These are phyloP conservation scores for Lipomyces anomalus DNA, from an alignment of 805 yeast genomes.

Conservation along the genomic window DNA sequence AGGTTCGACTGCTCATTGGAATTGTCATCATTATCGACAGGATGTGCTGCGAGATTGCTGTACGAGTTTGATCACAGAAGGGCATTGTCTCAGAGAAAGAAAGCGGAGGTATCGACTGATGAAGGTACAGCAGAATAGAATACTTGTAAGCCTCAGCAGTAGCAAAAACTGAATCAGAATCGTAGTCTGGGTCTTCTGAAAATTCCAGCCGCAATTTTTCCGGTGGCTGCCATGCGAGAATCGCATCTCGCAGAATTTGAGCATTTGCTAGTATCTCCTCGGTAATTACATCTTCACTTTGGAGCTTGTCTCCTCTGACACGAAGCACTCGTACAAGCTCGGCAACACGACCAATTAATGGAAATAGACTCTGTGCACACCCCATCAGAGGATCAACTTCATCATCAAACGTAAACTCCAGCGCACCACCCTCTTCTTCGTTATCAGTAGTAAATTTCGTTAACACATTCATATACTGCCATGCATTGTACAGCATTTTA, in stretches of 20 bases:
- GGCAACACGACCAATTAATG: slow-evolving; percentile 61
- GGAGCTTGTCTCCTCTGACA: slow-evolving; percentile 22
- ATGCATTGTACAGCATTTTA: slow-evolving; percentile 54
- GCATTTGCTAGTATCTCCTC: background rate
- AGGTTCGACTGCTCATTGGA: slow-evolving; percentile 52
- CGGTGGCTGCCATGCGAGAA: slow-evolving; percentile 55
- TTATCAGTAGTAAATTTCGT: slow-evolving; percentile 52
- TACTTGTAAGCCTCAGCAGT: slow-evolving; percentile 67
- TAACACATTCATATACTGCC: slow-evolving; percentile 63
- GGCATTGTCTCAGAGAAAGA: slow-evolving; percentile 2
- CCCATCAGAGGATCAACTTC: slow-evolving; percentile 62
- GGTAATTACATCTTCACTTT: background rate
- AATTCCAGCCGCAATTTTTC: slow-evolving; percentile 34
- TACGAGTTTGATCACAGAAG: slow-evolving; percentile 35
- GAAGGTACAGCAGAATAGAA: slow-evolving; percentile 53
- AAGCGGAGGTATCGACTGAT: slow-evolving; percentile 67
- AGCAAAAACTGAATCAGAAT: slow-evolving; percentile 53
- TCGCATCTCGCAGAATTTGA: slow-evolving; percentile 12
- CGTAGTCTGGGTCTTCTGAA: slow-evolving; percentile 46
- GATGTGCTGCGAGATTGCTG: slow-evolving; percentile 56
- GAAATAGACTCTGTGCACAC: slow-evolving; percentile 58
- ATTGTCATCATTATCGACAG: slow-evolving; percentile 56
- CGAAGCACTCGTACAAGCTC: slow-evolving; percentile 48
- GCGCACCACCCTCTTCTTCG: slow-evolving; percentile 17
- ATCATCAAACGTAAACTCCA: slow-evolving; percentile 1